phyloP scores from a whole-genome alignment of 2,329 filamentous ascomycete species.

The Colletotrichum acutatum region DNA sequence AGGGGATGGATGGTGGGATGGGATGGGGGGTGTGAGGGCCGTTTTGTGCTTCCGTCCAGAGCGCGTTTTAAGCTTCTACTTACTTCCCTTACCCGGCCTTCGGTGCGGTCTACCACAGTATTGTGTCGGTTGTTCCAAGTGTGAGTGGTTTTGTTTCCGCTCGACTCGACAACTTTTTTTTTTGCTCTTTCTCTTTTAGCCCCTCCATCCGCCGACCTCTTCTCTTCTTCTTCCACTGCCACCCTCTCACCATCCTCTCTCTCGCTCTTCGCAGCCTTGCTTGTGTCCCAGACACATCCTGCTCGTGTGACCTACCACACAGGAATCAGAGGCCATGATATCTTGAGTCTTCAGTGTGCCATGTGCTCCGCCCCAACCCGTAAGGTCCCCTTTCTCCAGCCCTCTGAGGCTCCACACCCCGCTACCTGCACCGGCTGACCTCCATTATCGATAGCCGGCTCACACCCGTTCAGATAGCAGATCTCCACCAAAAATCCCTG shows the following conservation, averaged over 20 bases:
- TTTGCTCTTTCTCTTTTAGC: neutral
- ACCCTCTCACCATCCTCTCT: neutral
- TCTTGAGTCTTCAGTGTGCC: conserved; percentile 31
- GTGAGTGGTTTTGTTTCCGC: conserved; percentile 15
- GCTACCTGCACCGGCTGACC: conserved; percentile 35
- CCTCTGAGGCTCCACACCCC: conserved; percentile 28
- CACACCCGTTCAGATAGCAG: conserved; percentile 29
- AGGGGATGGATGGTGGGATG: neutral
- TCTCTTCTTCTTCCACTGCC: neutral
- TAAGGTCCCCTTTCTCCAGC: conserved; percentile 29
- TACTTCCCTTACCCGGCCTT: conserved; percentile 2
- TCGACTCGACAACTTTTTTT: neutral
- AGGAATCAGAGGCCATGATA: conserved; percentile 24
- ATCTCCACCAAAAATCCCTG: conserved; percentile 26
- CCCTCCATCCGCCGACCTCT: neutral
- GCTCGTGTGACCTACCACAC: conserved; percentile 29
- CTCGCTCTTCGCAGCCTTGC: neutral
- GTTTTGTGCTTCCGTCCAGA: conserved; percentile 32
- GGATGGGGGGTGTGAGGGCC: conserved; percentile 12
- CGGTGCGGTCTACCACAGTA: neutral
- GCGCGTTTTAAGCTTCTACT: conserved; percentile 34
- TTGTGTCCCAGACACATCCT: neutral
- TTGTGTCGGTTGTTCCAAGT: neutral
- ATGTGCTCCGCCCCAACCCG: conserved; percentile 31
- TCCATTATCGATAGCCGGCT: conserved; percentile 34